A percentile compares a stretch with the other conserved stretches of the same genome.
phyloP scores from a whole-genome alignment of 805 yeast genomes.

The Candida khao-thaluensis region DNA sequence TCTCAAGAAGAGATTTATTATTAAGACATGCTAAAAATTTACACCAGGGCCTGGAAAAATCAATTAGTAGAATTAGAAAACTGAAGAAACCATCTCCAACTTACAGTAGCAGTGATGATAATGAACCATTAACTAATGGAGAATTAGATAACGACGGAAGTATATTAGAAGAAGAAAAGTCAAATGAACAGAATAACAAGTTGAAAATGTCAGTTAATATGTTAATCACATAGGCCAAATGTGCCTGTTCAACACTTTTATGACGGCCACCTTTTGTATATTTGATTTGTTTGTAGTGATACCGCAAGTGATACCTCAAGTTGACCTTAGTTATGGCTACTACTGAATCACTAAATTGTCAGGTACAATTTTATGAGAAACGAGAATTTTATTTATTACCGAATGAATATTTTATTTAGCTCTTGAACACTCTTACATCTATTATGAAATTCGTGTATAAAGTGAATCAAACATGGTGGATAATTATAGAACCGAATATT shows the following conservation, averaged over 20 bases:
- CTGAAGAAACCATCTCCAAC: slow-evolving; percentile 23
- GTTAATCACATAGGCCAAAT: slow-evolving; percentile 37
- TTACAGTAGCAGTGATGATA: neutral
- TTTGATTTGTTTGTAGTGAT: too few species aligned
- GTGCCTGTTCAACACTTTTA: too few species aligned
- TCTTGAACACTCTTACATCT: neutral
- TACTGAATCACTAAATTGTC: slow-evolving; percentile 1
- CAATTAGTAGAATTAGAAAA: slow-evolving; percentile 43
- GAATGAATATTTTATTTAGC: slow-evolving; percentile 7
- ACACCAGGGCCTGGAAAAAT: slow-evolving; percentile 43
- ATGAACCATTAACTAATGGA: slow-evolving; percentile 1
- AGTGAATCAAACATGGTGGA: slow-evolving; percentile 11
- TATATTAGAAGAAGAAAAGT: slow-evolving; percentile 1
- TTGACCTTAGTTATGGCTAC: too few species aligned
- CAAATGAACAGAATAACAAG: slow-evolving; percentile 9
- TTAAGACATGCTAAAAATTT: slow-evolving; percentile 46
- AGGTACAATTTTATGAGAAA: slow-evolving; percentile 7
- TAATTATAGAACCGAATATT: slow-evolving; percentile 9
- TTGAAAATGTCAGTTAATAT: slow-evolving; percentile 42
- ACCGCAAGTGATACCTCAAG: too few species aligned
- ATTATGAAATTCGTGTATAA: slow-evolving; percentile 14
- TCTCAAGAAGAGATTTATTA: slow-evolving; percentile 42
- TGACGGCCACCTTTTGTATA: too few species aligned
- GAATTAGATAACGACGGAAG: neutral
- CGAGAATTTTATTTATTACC: slow-evolving; percentile 6